A percentile compares a stretch with the other conserved stretches of the same genome.
phyloP scores from a whole-genome alignment of 495 filamentous ascomycete species.

The Staphylotrichum tortipilum region DNA sequence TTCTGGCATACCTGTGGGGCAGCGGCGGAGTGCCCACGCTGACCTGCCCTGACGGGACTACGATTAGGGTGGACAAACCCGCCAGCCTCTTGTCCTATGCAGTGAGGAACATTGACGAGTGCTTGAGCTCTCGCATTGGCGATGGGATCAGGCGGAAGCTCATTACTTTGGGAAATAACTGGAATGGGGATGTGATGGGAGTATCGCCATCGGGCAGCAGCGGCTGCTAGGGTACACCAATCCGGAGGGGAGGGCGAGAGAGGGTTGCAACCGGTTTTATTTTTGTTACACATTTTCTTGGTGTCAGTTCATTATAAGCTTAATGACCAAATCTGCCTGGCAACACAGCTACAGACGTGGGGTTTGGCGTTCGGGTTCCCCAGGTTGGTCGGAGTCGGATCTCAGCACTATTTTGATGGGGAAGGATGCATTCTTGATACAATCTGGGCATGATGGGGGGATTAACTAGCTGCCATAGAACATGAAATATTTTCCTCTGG shows the following conservation, averaged over 20 bases:
- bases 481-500: no score
- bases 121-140: constrained; percentile 30
- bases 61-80: constrained; percentile 30
- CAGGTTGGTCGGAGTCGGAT: no score
- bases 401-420: no score
- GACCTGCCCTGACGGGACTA: constrained; percentile 21
- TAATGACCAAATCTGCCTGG: no score
- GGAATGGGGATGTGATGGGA: constrained; percentile 20
- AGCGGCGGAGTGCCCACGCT: constrained; percentile 32
- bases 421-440: no score
- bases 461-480: no score
- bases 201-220: neutral
- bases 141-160: constrained; percentile 44
- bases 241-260: neutral
- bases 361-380: no score
- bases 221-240: neutral
- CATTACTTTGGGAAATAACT: constrained; percentile 24
- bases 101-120: constrained; percentile 37
- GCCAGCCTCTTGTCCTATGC: constrained; percentile 35
- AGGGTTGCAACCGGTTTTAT: neutral
- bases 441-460: no score
- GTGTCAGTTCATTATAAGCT: neutral
- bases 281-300: neutral
- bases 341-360: no score
- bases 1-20: constrained; percentile 33